Base-by-base conservation (phyloP, 169 alveolate species). In the Eimeria zaria region DNA sequence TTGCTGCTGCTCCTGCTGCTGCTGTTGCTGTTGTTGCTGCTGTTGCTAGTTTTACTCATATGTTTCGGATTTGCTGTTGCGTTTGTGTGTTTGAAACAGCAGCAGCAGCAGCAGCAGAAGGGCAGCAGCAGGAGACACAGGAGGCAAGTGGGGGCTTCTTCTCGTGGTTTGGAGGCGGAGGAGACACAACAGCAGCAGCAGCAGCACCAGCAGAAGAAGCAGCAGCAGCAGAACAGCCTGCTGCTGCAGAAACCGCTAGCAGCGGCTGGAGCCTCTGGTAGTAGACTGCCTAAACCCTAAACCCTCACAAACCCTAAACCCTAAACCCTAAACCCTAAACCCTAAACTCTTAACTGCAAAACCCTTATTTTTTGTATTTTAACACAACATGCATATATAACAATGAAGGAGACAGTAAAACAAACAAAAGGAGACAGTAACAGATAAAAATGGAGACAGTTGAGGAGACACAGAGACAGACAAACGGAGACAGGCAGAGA, bases 231-330 rank as follows among this genome's bases (percentile, higher is more conserved):
- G 33, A n/a, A 46, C 84, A n/a, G 27, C 64, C 58, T 39, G 67
- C 88, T n/a, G 88, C 88, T 44, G 67, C 60, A 78, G 88, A 78
- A 44, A 22, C 58, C 5, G 88, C 88, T 18, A 78, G 67, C 88
- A 78, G 88, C 64, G 88, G 88, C 88, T 78, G 88, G 88, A 46
- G 88, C 46, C 64, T 78, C 64, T 78, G 88, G 88, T 78, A 78
- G 60, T 51, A 9, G 60, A 9, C 60, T 51, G n/a, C n/a, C n/a
- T n/a, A n/a, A n/a, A n/a, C n/a, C n/a, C n/a, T n/a, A n/a, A n/a
- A n/a, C n/a, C n/a, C n/a, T n/a, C n/a, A n/a, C n/a, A n/a, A 74
- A 67, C 36, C 78, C 44, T 33, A 73, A 73, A n/a, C 83, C 83
- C 83, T 73, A 64, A 64, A 64, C 74, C 74, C 74, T 64, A 64